These are phyloP conservation scores for Spathaspora jeffriesii DNA, from an alignment of 1,139 yeast genomes.

Conservation along the genomic window DNA sequence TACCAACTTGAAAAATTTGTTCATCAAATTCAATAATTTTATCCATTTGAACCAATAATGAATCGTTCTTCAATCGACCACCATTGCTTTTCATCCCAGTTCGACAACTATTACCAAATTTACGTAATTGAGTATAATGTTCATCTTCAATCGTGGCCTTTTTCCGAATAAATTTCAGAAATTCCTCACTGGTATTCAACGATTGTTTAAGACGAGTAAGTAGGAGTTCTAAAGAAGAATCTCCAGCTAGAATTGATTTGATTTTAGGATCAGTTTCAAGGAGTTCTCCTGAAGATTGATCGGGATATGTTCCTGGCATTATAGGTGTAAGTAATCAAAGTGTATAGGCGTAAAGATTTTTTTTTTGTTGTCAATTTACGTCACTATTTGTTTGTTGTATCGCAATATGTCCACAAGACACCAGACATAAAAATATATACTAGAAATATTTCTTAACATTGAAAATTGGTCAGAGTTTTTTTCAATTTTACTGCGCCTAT, in stretches of 20 bases:
- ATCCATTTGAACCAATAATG: constrained; percentile 67
- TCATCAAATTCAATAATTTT: constrained; percentile 79
- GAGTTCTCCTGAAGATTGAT: background rate
- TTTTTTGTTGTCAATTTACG: constrained; percentile 1
- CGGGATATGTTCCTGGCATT: background rate
- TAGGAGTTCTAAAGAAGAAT: constrained; percentile 59
- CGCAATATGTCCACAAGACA: too few species aligned
- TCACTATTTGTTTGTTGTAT: background rate
- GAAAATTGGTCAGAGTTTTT: too few species aligned
- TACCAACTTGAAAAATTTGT: constrained; percentile 67
- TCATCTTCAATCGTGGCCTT: constrained; percentile 81
- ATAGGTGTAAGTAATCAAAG: too few species aligned
- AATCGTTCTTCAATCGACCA: constrained; percentile 60
- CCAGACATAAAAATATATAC: too few species aligned
- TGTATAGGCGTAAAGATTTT: background rate
- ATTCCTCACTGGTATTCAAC: constrained; percentile 80
- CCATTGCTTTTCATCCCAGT: constrained; percentile 48
- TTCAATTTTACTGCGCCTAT: too few species aligned
- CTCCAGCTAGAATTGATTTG: constrained; percentile 34
- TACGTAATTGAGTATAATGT: constrained; percentile 70
- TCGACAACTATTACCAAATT: constrained; percentile 59
- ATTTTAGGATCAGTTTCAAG: constrained; percentile 18
- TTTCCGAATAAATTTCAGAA: constrained; percentile 74
- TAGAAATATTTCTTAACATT: too few species aligned
- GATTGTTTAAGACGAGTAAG: constrained; percentile 77